Evolutionary conservation across 2,329 filamentous ascomycete genomes (phyloP), one percentile per base, ranked within the genome.

Genomic region (Teratosphaeriaceae sp.): DNA sequence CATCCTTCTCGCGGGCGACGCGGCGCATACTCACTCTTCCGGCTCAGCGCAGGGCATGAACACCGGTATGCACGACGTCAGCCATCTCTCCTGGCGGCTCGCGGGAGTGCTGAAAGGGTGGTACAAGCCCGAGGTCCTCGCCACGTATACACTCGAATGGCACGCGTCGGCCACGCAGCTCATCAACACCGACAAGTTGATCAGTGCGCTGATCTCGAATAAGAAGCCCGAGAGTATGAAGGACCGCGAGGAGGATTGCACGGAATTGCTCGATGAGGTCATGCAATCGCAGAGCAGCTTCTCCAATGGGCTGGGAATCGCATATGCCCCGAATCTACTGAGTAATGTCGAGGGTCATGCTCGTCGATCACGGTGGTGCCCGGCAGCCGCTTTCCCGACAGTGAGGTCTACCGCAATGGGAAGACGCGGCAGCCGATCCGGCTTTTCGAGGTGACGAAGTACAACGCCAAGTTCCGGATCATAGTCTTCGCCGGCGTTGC

Each of bases 1-100:
- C 30, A 44, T 53, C 12, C 43, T 65, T 8, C 51, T 65, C 1
- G 58, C 56, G 3, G 61, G 62, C 3, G 62, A 65, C 44, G 47
- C 59, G 31, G 63, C 64, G 3, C 64, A 68, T 43, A 52, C 57
- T 18, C 61, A 58, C 18, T 53, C 57, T n/a, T 60, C 63, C 1
- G 53, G 53, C 6, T 64, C 65, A 6, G 65, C 63, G 0, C 64
- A 65, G 38, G 66, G 65, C 3, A 60, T 66, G 53, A 68, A 67
- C 42, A 65, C 51, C 2, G 65, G 61, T 0, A 48, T 67, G 2
- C 57, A 53, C 5, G 65, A 68, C 42, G 60, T 30, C 23, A 42
- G 38, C 34, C 46, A 44, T 18, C 47, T 53, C 11, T 42, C 35
- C 5, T 53, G 44, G 47, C 49, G 51, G 23, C 43, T 53, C 19